Evolutionary conservation across 768 basidiomycete genomes (phyloP).

Genomic region (Xerocomellus intermedius): DNA sequence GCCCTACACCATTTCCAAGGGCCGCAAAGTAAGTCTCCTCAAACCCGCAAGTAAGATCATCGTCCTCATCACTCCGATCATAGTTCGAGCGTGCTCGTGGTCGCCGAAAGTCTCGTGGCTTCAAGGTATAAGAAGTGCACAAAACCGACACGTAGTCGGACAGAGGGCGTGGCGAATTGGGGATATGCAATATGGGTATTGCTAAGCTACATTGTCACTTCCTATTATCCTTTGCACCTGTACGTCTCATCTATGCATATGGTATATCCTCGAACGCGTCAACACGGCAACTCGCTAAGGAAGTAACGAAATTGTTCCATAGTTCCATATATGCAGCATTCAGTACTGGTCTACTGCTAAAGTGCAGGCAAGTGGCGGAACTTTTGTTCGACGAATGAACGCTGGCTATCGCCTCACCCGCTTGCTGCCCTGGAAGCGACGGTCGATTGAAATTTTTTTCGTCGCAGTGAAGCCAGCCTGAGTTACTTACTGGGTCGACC

Average conservation of each 20-base stretch:
- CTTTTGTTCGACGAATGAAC: neutral
- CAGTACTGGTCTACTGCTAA: neutral
- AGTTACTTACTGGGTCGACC: conserved; percentile 17
- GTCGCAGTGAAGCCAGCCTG: neutral
- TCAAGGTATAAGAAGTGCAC: conserved; percentile 75
- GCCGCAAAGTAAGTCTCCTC: conserved; percentile 70
- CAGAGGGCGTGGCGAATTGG: conserved; percentile 21
- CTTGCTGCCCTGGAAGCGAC: conserved; percentile 19
- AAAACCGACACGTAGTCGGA: conserved; percentile 36
- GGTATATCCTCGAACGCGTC: conserved; percentile 16
- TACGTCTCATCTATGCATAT: conserved; percentile 29
- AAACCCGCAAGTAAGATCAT: too few species aligned
- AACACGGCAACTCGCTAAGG: neutral
- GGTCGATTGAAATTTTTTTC: neutral
- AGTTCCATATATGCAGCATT: neutral
- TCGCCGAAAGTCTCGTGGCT: conserved; percentile 96
- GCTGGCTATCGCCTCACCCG: conserved; percentile 15
- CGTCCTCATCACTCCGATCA: conserved; percentile 3
- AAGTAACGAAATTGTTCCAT: neutral
- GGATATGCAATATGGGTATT: conserved; percentile 36
- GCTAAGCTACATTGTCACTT: conserved; percentile 21
- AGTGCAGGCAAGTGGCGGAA: neutral
- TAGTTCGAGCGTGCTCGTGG: conserved; percentile 98
- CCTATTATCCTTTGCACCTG: conserved; percentile 18
- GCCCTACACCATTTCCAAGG: conserved; percentile 93